phyloP scores from a whole-genome alignment of 805 yeast genomes.

The Saccharomycopsis babjevae region DNA sequence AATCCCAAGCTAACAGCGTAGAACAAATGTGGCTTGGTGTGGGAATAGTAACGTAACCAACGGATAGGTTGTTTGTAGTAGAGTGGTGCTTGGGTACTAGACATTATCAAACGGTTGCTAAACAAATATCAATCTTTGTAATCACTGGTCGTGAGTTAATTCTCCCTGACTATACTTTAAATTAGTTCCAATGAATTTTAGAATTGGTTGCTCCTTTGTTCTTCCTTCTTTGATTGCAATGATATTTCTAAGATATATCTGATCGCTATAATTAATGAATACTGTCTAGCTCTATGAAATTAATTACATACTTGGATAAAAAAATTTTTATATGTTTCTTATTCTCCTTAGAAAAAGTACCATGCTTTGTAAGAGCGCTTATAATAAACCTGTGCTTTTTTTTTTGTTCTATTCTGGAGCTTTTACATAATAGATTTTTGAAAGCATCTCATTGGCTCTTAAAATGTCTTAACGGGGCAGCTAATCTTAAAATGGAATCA shows the following conservation, averaged over 20 bases:
- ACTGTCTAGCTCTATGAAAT: no score
- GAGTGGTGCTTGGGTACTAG: constrained; percentile 34
- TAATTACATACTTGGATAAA: no score
- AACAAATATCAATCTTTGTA: neutral
- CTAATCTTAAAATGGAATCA: neutral
- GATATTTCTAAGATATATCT: no score
- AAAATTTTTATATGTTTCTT: no score
- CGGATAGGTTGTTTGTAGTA: constrained; percentile 54
- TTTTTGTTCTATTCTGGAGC: neutral
- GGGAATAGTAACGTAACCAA: constrained; percentile 68
- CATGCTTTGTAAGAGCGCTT: neutral
- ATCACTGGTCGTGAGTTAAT: neutral
- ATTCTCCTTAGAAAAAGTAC: no score
- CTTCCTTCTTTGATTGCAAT: no score
- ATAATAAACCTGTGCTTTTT: neutral
- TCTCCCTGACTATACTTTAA: no score
- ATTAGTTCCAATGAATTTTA: no score
- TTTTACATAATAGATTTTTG: neutral
- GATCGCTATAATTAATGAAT: no score
- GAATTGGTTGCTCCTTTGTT: no score
- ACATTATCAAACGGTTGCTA: neutral
- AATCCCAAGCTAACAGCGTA: constrained; percentile 54
- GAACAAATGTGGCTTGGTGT: constrained; percentile 66
- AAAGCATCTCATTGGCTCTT: neutral
- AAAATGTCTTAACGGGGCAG: neutral